Conservation (phyloP, 2,329 filamentous ascomycete genomes). For the Epichloe hybrida region DNA sequence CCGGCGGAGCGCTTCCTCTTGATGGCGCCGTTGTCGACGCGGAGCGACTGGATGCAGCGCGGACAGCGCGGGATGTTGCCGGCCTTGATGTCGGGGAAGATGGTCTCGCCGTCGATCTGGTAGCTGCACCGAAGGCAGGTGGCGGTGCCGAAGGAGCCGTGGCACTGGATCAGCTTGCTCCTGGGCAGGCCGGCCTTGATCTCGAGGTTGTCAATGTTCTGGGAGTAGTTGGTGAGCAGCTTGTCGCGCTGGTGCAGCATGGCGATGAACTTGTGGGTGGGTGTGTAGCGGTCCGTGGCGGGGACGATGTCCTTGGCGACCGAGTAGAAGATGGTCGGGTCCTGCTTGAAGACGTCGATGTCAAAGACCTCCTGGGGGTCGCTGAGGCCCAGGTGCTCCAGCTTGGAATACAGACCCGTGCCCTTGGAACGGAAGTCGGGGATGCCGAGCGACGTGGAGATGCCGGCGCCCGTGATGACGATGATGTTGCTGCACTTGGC, state of each 20-base stretch:
- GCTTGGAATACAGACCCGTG: conserved; percentile 78
- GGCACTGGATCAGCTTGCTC: conserved; percentile 85
- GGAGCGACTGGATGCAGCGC: conserved; percentile 48
- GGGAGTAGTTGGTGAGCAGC: conserved; percentile 91
- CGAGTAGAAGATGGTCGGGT: conserved; percentile 82
- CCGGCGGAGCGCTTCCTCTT: conserved; percentile 29
- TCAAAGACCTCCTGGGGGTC: conserved; percentile 92
- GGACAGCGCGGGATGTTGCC: conserved; percentile 66
- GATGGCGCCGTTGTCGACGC: conserved; percentile 12
- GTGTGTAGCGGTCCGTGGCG: conserved; percentile 65
- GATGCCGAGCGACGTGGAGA: conserved; percentile 91
- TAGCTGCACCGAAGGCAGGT: conserved; percentile 73
- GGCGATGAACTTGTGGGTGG: conserved; percentile 87
- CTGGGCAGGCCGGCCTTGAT: conserved; percentile 67
- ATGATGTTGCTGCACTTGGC: conserved; percentile 69
- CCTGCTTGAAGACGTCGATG: conserved; percentile 70
- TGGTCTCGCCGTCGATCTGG: conserved; percentile 58
- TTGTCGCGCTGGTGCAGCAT: conserved; percentile 79
- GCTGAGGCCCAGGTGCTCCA: conserved; percentile 60
- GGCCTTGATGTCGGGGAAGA: conserved; percentile 67
- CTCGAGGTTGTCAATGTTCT: conserved; percentile 97
- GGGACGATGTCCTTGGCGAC: conserved; percentile 86
- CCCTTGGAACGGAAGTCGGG: conserved; percentile 93
- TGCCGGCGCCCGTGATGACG: conserved; percentile 88
- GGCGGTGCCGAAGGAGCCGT: conserved; percentile 89